Evolutionary conservation across 306 rosid genomes (phyloP), one percentile per base, ranked within the genome.

Genomic region (Trifolium fragiferum): DNA sequence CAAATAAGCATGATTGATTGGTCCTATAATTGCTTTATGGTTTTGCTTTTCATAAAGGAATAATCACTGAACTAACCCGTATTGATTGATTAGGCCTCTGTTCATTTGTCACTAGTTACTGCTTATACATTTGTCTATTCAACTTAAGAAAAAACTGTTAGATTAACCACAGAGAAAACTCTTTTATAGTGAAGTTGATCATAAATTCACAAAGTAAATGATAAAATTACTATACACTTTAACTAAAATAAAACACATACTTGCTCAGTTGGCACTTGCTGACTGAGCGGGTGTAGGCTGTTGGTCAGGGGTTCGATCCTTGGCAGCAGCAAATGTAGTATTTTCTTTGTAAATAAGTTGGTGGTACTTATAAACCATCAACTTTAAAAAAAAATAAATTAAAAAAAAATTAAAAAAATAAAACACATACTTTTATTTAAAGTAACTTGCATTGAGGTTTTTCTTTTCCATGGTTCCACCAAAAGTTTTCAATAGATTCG

Each of bases 81-180:
- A 81, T 66, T 78, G 73, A 73, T 82, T 75, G 64, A 80, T 80
- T 80, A 30, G 14, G 50, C 73, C 37, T 66, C 71, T 64, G 16
- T 64, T 15, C 47, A 27, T 7, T 14, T 59, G 40, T 14, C 27
- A 59, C 38, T 30, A 19, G 19, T 53, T 12, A 44, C 9, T 35
- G 7, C 37, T 33, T 33, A 33, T 33, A 33, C 25, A 51, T 51
- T 51, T n/a, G 55, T 7, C n/a, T 44, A 44, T 7, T 38, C 43
- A 10, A 38, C 43, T 38, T 38, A 25, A 25, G 2, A 25, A 25
- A 32, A 14, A 47, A 6, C 54, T 47, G 18, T 49, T 49, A 49
- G 8, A 5, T 15, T 49, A 49, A 6, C 54, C 18, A 12, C 50
- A n/a, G 13, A 11, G 6, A 44, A 44, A 44, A 44, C 8, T 35